These are phyloP conservation scores for Aspergillus flavus DNA, from an alignment of 2,329 filamentous ascomycete genomes.

Conservation along the genomic window DNA sequence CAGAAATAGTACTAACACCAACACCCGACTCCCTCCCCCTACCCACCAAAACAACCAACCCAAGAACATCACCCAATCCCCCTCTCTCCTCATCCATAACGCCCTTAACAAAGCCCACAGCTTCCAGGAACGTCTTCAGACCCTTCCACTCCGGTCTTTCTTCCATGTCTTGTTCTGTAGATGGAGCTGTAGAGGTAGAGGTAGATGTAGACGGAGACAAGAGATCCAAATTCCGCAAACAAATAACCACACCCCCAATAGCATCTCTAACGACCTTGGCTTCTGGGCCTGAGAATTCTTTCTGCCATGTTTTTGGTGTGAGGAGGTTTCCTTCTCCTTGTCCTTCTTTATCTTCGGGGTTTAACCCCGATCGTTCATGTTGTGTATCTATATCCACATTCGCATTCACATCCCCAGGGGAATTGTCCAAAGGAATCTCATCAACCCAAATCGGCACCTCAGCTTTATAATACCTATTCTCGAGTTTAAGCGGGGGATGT, in stretches of 20 bases:
- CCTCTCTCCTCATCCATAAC: conserved; percentile 47
- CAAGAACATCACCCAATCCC: conserved; percentile 41
- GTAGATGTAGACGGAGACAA: neutral
- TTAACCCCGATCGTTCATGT: neutral
- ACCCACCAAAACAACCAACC: conserved; percentile 40
- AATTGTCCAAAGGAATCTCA: conserved; percentile 37
- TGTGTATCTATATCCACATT: neutral
- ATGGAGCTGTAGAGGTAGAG: accelerated
- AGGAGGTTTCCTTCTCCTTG: neutral
- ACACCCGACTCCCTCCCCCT: neutral
- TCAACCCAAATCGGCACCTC: conserved; percentile 52
- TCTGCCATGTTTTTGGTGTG: conserved; percentile 37
- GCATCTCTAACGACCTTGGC: conserved; percentile 49
- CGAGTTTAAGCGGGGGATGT: conserved; percentile 43
- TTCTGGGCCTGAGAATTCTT: conserved; percentile 44
- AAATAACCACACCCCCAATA: conserved; percentile 46
- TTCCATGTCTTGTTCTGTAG: conserved; percentile 4
- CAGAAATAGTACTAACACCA: conserved; percentile 6
- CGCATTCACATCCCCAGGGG: too few relatives aligned
- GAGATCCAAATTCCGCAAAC: conserved; percentile 32
- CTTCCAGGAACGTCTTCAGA: conserved; percentile 38
- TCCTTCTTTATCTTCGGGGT: neutral
- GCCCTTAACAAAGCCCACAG: conserved; percentile 41
- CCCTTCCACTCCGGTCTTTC: conserved; percentile 26
- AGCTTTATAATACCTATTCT: conserved; percentile 48